Evolutionary conservation across 768 basidiomycete genomes (phyloP), one percentile per base, ranked within the genome.

Genomic region (Suillus tomentosus): DNA sequence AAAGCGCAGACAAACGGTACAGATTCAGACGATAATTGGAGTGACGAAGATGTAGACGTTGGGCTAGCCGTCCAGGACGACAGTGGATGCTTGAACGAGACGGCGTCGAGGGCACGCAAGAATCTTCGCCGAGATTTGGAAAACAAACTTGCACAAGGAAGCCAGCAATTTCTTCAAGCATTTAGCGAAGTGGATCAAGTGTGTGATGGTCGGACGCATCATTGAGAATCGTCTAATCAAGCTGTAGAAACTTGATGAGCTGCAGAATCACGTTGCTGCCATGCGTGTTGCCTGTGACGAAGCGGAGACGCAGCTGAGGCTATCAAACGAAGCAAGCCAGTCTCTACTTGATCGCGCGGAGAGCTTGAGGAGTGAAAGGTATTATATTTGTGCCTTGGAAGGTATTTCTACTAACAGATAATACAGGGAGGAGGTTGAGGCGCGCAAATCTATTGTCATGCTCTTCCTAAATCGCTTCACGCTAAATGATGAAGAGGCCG

Each of bases 101-200:
- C 84, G 2, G 93, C 93, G 0, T 84, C 86, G 5, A 81, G 84
- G 56, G 94, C 91, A 31, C 82, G 95, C 61, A 92, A 89, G 73
- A 86, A 89, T 70, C 80, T 98, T 61, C 84, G 92, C 51, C 82
- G 89, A 66, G 95, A 98, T 74, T 87, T 96, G 74, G 95, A 99
- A 73, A 82, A 79, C 57, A 91, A 87, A 73, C 81, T 98, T 53
- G 87, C 90, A 0, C 86, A 91, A 61, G 93, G 93, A 6, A 95
- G 94, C 68, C 82, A 84, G 54, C 85, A 86, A 67, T 97, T 99
- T 74, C 74, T 99, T 62, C 83, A 84, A 34, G 94, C 92, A 0
- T 90, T 99, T 66, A 87, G 87, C 24, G 89, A 95, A 68, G 94
- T 99, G 42, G 92, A 98, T 79, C 83, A 92, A 78, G 96, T 96